Percentiles rank a stretch among this genome's conserved stretches.
phyloP scores from a whole-genome alignment of 805 yeast species.

The Candida jianshihensis region DNA sequence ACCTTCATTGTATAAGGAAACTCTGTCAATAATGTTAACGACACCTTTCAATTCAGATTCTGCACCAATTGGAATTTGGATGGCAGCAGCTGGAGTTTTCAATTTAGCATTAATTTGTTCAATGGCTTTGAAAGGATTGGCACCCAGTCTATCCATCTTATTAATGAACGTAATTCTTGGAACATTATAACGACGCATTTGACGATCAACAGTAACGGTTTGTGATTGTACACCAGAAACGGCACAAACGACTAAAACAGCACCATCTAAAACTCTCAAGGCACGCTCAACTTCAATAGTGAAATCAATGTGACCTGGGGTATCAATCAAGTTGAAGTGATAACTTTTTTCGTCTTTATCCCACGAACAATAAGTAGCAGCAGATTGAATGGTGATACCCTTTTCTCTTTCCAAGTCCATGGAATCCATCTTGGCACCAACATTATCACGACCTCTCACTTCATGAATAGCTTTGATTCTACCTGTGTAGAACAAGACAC shows the following conservation, averaged over 20 bases:
- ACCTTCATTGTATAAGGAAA: constrained; percentile 86
- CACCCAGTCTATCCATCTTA: constrained; percentile 99
- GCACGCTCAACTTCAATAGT: constrained; percentile 99
- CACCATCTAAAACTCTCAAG: constrained; percentile 95
- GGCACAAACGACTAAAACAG: constrained; percentile 96
- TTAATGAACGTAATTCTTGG: constrained; percentile 95
- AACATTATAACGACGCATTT: constrained; percentile 96
- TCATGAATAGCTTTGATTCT: constrained; percentile 95
- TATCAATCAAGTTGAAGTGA: constrained; percentile 93
- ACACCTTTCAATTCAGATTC: constrained; percentile 83
- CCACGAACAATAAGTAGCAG: constrained; percentile 98
- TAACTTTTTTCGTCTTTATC: constrained; percentile 59
- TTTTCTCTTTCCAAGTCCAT: constrained; percentile 98
- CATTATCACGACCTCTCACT: constrained; percentile 93
- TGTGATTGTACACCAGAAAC: constrained; percentile 98
- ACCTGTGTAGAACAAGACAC: constrained; percentile 94
- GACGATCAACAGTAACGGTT: constrained; percentile 97
- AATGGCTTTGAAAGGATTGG: constrained; percentile 92
- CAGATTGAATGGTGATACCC: constrained; percentile 97
- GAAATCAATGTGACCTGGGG: constrained; percentile 98
- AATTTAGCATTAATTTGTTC: constrained; percentile 84
- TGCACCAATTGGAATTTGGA: constrained; percentile 96
- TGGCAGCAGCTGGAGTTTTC: constrained; percentile 92
- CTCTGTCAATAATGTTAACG: constrained; percentile 85
- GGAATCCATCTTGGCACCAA: constrained; percentile 99